These are phyloP conservation scores for Calocybe gangraenosa DNA, from an alignment of 768 basidiomycete genomes.

Conservation along the genomic window DNA sequence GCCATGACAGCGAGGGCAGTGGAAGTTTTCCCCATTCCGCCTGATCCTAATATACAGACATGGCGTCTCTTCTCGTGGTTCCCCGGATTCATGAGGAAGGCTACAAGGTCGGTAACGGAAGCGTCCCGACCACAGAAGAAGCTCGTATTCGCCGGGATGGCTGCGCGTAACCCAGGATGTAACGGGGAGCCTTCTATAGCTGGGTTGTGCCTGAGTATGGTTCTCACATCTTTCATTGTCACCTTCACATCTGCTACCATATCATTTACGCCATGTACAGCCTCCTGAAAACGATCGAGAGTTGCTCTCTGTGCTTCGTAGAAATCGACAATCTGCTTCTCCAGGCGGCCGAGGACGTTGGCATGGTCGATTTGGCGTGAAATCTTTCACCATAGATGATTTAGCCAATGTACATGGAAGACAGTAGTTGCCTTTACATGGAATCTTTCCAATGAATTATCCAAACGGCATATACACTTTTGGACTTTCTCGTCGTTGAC, in stretches of 20 bases:
- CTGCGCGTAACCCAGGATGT: slow-evolving; percentile 12
- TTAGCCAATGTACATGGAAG: background rate
- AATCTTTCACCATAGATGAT: background rate
- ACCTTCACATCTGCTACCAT: background rate
- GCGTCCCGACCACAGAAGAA: slow-evolving; percentile 19
- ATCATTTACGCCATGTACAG: slow-evolving; percentile 7
- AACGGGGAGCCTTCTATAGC: background rate
- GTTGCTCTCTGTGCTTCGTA: background rate
- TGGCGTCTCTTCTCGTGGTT: slow-evolving; percentile 27
- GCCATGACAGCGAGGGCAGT: slow-evolving; percentile 23
- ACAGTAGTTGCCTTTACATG: background rate
- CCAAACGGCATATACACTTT: slow-evolving; percentile 4
- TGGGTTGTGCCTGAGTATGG: background rate
- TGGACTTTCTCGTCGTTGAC: slow-evolving; percentile 1
- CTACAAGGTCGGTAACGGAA: slow-evolving; percentile 14
- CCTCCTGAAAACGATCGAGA: background rate
- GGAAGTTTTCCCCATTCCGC: slow-evolving; percentile 30
- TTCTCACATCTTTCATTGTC: background rate
- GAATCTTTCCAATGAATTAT: slow-evolving; percentile 6
- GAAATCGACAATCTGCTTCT: slow-evolving; percentile 4
- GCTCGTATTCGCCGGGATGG: slow-evolving; percentile 12
- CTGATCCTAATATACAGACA: slow-evolving; percentile 24
- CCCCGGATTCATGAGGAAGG: slow-evolving; percentile 15
- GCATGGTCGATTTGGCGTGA: slow-evolving; percentile 1
- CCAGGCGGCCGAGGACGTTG: slow-evolving; percentile 1